phyloP scores from a whole-genome alignment of 495 filamentous ascomycete species.

The Poronia punctata region DNA sequence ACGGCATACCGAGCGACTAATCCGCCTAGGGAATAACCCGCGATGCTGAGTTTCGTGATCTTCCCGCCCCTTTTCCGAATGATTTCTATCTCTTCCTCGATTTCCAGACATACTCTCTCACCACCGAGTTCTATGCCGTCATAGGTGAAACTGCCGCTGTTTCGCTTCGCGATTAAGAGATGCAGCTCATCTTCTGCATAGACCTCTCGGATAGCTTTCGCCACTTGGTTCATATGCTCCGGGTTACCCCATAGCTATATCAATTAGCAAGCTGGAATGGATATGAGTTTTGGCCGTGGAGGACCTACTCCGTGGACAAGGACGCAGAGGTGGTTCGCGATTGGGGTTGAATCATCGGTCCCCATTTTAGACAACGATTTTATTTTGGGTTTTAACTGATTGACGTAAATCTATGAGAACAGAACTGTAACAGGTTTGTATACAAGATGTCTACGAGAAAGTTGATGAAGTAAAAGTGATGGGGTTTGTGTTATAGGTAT shows the following conservation, averaged over 20 bases:
- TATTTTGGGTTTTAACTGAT: neutral
- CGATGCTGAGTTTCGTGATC: conserved; percentile 74
- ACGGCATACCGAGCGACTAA: conserved; percentile 83
- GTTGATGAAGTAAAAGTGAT: too few relatives aligned
- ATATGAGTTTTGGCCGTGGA: conserved; percentile 8
- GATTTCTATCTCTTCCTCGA: conserved; percentile 71
- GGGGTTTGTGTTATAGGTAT: too few relatives aligned
- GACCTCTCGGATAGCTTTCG: conserved; percentile 56
- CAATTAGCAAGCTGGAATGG: conserved; percentile 16
- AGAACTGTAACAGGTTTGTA: too few relatives aligned
- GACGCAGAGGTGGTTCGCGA: conserved; percentile 75
- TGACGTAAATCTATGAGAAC: neutral
- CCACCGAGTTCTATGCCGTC: conserved; percentile 90
- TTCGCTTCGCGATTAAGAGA: conserved; percentile 70
- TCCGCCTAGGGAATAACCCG: conserved; percentile 87
- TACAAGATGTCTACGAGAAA: too few relatives aligned
- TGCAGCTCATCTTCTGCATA: conserved; percentile 59
- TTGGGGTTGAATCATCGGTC: conserved; percentile 30
- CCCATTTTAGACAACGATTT: conserved; percentile 17
- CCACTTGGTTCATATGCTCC: conserved; percentile 66
- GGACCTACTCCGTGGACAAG: conserved; percentile 80
- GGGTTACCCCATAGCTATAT: conserved; percentile 87
- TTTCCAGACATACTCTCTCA: conserved; percentile 80
- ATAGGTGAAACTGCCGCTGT: conserved; percentile 80
- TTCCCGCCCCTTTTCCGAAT: conserved; percentile 56